Evolutionary conservation across 352 stramenopile species (phyloP), one percentile per base, ranked within the genome.

Genomic region (Globisporangium orthogonon): DNA sequence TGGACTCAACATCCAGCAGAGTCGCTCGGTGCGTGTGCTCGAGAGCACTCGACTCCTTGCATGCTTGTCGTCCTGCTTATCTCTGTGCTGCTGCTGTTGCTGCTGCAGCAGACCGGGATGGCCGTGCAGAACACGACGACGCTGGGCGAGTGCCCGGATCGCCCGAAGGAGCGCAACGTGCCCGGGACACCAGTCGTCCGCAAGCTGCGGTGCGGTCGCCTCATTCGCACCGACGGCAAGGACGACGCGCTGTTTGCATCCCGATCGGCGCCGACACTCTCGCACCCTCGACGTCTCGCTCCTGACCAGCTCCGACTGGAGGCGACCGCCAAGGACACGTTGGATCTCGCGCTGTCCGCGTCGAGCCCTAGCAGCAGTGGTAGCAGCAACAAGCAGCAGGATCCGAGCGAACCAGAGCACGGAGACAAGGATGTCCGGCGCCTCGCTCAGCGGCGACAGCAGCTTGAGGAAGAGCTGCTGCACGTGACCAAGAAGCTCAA

Each of bases 401-500:
- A 40, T 46, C 47, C 18, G n/a, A 49, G 31, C 4, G 23, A 49
- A 23, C 17, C 43, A 23, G 17, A 37, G 29, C 39, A n/a, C 7
- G 18, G 15, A 31, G 13, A 40, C 15, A 47, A 47, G 10, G 48
- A 49, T 18, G 31, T 18, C 5, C n/a, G 33, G 10, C 55, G 54
- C 10, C 61, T 90, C 7, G 59, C 59, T 2, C 53, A 73, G 17
- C 56, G 74, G 23, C 69, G 73, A 50, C 61, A 59, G 17, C 45
- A 73, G 23, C 61, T 91, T 33, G 71, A 89, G 50, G 33, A 65
- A 4, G 58, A 87, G 46, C 62, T 91, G 14, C 63, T 91, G 0
- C 65, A 75, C 7, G 68, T 79, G 28, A 89, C 79, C 2, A 68
- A 80, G 44, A 88, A 89, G 60, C 62, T 90, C 17, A 80, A 71